phyloP scores from a whole-genome alignment of 108 stramenopile genomes.

The Conticribra weissflogii region DNA sequence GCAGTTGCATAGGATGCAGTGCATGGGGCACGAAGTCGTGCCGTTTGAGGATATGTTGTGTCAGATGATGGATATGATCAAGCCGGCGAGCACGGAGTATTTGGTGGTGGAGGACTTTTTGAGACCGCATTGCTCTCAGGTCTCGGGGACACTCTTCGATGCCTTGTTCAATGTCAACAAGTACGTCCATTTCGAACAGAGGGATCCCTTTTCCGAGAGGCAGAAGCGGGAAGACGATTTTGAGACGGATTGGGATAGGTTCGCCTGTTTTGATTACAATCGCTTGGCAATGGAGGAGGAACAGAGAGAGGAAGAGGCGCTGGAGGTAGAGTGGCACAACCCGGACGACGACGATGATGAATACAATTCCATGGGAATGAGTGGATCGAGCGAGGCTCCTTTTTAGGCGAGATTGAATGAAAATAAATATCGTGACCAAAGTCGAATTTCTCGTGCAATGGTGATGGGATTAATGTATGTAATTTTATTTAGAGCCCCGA shows the following conservation, averaged over 20 bases:
- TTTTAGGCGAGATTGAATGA: too few relatives aligned
- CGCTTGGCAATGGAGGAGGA: conserved; percentile 96
- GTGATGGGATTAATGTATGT: too few relatives aligned
- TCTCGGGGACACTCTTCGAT: conserved; percentile 96
- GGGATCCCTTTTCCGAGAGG: conserved; percentile 94
- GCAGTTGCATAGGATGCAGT: conserved; percentile 95
- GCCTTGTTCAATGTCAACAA: conserved; percentile 98
- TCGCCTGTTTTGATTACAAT: conserved; percentile 94
- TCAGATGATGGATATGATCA: conserved; percentile 99
- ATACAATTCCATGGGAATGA: conserved; percentile 51
- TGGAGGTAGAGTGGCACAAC: conserved; percentile 91
- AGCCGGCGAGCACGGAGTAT: conserved; percentile 59
- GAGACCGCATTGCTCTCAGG: conserved; percentile 82
- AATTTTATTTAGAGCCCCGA: too few relatives aligned
- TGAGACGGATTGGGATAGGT: conserved; percentile 98
- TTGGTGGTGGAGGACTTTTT: conserved; percentile 89
- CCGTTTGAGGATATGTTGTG: conserved; percentile 97
- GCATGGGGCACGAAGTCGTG: conserved; percentile 96
- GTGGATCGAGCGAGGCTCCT: conserved; percentile 58
- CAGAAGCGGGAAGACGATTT: conserved; percentile 95
- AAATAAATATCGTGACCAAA: too few relatives aligned
- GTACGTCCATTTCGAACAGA: conserved; percentile 95
- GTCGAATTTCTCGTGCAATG: too few relatives aligned
- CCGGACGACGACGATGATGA: conserved; percentile 70
- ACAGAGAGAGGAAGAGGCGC: conserved; percentile 81